Evolutionary conservation across 352 stramenopile genomes (phyloP).

Genomic region (Aphanomyces cochlioides): DNA sequence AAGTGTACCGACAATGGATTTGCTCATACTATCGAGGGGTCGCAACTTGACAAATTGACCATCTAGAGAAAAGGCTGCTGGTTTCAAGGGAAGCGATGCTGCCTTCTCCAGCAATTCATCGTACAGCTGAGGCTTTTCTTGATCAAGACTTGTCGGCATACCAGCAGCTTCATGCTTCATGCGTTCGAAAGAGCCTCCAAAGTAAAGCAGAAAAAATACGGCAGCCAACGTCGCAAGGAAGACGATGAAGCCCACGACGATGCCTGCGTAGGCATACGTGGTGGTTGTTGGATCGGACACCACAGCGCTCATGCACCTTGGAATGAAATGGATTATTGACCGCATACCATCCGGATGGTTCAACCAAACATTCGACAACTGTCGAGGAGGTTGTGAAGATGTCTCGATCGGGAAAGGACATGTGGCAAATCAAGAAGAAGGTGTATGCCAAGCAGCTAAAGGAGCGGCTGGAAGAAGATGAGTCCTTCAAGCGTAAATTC

Average conservation of each 20-base stretch:
- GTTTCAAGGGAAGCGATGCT: slow-evolving; percentile 39
- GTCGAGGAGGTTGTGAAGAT: slow-evolving; percentile 8
- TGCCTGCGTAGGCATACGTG: slow-evolving; percentile 42
- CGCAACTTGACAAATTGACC: slow-evolving; percentile 48
- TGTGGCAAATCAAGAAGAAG: slow-evolving; percentile 26
- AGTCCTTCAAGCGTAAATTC: slow-evolving; percentile 16
- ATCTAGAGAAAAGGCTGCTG: slow-evolving; percentile 40
- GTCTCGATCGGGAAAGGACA: not conserved
- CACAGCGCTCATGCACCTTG: not conserved
- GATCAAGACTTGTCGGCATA: slow-evolving; percentile 48
- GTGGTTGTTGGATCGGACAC: not conserved
- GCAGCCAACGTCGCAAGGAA: slow-evolving; percentile 78
- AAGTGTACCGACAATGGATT: slow-evolving; percentile 10
- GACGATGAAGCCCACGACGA: slow-evolving; percentile 74
- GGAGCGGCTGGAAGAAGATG: slow-evolving; percentile 19
- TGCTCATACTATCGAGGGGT: slow-evolving; percentile 36
- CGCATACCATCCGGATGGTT: not conserved
- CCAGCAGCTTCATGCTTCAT: slow-evolving; percentile 77
- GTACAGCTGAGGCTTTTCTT: slow-evolving; percentile 83
- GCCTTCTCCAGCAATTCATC: slow-evolving; percentile 72
- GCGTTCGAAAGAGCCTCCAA: slow-evolving; percentile 84
- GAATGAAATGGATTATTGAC: not conserved
- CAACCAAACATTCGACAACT: not conserved
- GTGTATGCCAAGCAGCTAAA: slow-evolving; percentile 29
- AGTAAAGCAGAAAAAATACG: slow-evolving; percentile 79